These are phyloP conservation scores for Jamesozyma lodderae DNA, from an alignment of 805 yeast species.

Conservation along the genomic window DNA sequence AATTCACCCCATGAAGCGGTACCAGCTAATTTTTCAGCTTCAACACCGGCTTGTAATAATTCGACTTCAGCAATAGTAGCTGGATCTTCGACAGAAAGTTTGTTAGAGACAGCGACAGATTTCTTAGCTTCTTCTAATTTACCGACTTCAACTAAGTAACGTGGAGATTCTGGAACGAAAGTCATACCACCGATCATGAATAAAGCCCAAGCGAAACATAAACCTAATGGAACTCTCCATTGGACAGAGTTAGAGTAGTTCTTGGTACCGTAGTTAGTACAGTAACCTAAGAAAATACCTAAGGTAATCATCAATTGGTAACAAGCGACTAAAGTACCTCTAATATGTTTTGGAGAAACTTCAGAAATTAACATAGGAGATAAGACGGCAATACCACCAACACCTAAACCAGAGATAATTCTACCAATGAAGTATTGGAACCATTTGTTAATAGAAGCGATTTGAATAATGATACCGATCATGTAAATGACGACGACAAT, in stretches of 20 bases:
- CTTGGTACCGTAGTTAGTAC: conserved; percentile 51
- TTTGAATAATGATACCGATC: conserved; percentile 60
- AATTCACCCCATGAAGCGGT: conserved; percentile 57
- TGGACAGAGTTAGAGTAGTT: conserved; percentile 53
- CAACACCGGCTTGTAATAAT: conserved; percentile 49
- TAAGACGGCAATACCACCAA: conserved; percentile 68
- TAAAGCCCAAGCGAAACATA: conserved; percentile 41
- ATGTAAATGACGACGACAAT: conserved; percentile 53
- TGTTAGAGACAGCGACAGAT: conserved; percentile 52
- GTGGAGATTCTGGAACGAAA: conserved; percentile 66
- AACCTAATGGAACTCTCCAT: conserved; percentile 68
- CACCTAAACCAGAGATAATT: conserved; percentile 61
- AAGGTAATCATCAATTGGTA: conserved; percentile 63
- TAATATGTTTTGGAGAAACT: conserved; percentile 56
- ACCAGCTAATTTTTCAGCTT: conserved; percentile 52
- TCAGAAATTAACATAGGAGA: conserved; percentile 69
- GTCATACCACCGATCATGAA: conserved; percentile 31
- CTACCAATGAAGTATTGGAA: conserved; percentile 57
- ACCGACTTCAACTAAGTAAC: conserved; percentile 49
- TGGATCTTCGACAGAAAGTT: conserved; percentile 44
- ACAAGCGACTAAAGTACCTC: conserved; percentile 64
- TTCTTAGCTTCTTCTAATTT: conserved; percentile 52
- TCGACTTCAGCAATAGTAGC: conserved; percentile 50
- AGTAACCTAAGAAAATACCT: conserved; percentile 50
- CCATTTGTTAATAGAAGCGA: conserved; percentile 47